A percentile compares a stretch with the other conserved stretches of the same genome.
Evolutionary conservation across 805 yeast species (phyloP).

Genomic region (Zygosaccharomyces siamensis): DNA sequence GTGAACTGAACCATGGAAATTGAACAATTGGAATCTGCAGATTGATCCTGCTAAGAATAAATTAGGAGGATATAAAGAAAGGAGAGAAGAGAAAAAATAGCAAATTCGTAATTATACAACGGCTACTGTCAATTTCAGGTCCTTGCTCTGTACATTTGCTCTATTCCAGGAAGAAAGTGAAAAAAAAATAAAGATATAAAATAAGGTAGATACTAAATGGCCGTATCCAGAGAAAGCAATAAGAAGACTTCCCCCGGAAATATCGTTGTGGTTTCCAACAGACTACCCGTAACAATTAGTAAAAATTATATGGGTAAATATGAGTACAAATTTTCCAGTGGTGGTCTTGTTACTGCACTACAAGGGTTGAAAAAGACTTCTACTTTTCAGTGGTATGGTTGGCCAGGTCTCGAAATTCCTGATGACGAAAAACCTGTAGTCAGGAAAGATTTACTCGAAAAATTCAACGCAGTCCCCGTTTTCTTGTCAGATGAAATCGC

Average conservation of each 20-base stretch:
- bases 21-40: no score
- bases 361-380: slow-evolving; percentile 83
- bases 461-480: slow-evolving; percentile 87
- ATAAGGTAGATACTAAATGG: background rate
- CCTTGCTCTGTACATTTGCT: background rate
- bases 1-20: no score
- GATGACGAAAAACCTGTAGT: slow-evolving; percentile 66
- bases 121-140: background rate
- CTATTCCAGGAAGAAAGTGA: no score
- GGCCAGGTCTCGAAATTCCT: slow-evolving; percentile 93
- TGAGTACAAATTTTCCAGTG: slow-evolving; percentile 88
- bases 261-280: slow-evolving; percentile 86
- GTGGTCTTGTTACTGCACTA: slow-evolving; percentile 93
- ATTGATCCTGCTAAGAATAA: no score
- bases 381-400: slow-evolving; percentile 94
- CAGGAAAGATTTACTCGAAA: slow-evolving; percentile 59
- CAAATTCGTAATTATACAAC: background rate
- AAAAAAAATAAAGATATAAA: background rate
- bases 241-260: slow-evolving; percentile 43
- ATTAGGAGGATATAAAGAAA: background rate
- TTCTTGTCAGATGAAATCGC: slow-evolving; percentile 85
- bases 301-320: slow-evolving; percentile 59
- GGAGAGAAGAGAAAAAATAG: background rate
- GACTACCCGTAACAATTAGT: slow-evolving; percentile 90
- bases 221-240: background rate